A percentile compares a stretch with the other conserved stretches of the same genome.
Conservation (phyloP, 2,329 filamentous ascomycete species). For the Botrytis squamosa region DNA sequence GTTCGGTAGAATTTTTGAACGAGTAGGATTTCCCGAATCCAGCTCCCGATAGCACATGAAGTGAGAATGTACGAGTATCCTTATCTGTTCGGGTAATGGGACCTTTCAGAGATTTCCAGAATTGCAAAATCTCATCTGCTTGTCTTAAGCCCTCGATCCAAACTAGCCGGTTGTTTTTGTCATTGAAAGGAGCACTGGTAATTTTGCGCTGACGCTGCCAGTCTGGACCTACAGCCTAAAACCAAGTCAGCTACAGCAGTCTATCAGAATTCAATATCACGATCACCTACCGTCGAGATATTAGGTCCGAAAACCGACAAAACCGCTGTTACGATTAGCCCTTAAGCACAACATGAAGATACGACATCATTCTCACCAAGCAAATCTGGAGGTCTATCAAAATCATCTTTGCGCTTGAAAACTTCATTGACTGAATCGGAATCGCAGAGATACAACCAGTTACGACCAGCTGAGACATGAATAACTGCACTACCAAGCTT, state of each 20-base stretch:
- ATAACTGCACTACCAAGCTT: slow-evolving; percentile 10
- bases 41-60: neutral
- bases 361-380: neutral
- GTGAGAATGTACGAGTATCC: slow-evolving; percentile 2
- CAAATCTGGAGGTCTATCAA: slow-evolving; percentile 13
- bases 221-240: neutral
- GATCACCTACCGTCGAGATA: neutral
- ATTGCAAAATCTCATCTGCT: slow-evolving; percentile 14
- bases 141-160: slow-evolving; percentile 11
- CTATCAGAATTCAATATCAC: neutral
- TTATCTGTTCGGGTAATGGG: neutral
- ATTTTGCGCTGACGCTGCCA: slow-evolving; percentile 18
- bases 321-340: neutral
- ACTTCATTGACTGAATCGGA: slow-evolving; percentile 1
- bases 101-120: neutral
- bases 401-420: slow-evolving; percentile 13
- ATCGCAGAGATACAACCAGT: slow-evolving; percentile 16
- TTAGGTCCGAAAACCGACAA: slow-evolving; percentile 10
- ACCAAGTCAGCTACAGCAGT: neutral
- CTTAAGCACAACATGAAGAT: too few species aligned
- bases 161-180: slow-evolving; percentile 1
- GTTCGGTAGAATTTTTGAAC: neutral
- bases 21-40: slow-evolving; percentile 14
- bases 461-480: slow-evolving; percentile 9
- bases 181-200: neutral